Evolutionary conservation across 306 rosid genomes (phyloP).

Genomic region (Ziziphus jujuba): DNA sequence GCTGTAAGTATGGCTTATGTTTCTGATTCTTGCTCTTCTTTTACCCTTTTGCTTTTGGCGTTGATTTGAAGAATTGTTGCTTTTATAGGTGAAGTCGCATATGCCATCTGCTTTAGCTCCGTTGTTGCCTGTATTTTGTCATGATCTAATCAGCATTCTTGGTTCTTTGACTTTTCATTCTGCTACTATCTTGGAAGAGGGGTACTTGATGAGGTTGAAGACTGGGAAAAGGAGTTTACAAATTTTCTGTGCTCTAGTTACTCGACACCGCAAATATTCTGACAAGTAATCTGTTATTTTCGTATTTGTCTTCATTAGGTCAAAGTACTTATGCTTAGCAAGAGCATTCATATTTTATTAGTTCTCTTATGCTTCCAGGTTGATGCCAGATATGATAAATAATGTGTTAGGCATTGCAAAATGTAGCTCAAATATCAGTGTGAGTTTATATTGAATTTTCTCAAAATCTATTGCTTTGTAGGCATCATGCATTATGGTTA

Average conservation of each 20-base stretch:
- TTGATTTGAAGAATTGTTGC: slow-evolving; percentile 25
- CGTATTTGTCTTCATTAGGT: slow-evolving; percentile 10
- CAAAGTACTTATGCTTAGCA: slow-evolving; percentile 16
- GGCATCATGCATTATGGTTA: slow-evolving; percentile 19
- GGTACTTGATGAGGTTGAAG: slow-evolving; percentile 55
- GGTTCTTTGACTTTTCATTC: slow-evolving; percentile 57
- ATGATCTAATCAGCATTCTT: slow-evolving; percentile 64
- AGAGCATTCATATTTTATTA: slow-evolving; percentile 17
- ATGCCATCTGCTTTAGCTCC: slow-evolving; percentile 78
- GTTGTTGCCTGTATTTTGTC: slow-evolving; percentile 55
- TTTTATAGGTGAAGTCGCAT: slow-evolving; percentile 70
- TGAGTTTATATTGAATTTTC: slow-evolving; percentile 38
- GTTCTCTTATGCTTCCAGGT: slow-evolving; percentile 53
- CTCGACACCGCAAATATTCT: slow-evolving; percentile 79
- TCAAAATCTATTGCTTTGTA: slow-evolving; percentile 12
- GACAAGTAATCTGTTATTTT: slow-evolving; percentile 61
- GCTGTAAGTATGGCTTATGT: slow-evolving; percentile 57
- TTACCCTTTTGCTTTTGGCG: background rate
- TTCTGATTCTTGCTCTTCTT: background rate
- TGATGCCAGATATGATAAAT: slow-evolving; percentile 74
- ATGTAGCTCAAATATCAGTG: slow-evolving; percentile 53
- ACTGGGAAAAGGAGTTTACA: slow-evolving; percentile 79
- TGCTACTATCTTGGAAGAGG: slow-evolving; percentile 40
- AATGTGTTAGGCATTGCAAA: slow-evolving; percentile 63
- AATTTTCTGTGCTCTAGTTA: slow-evolving; percentile 66